Conservation (phyloP, 805 yeast species). For the Ogataea pini region DNA sequence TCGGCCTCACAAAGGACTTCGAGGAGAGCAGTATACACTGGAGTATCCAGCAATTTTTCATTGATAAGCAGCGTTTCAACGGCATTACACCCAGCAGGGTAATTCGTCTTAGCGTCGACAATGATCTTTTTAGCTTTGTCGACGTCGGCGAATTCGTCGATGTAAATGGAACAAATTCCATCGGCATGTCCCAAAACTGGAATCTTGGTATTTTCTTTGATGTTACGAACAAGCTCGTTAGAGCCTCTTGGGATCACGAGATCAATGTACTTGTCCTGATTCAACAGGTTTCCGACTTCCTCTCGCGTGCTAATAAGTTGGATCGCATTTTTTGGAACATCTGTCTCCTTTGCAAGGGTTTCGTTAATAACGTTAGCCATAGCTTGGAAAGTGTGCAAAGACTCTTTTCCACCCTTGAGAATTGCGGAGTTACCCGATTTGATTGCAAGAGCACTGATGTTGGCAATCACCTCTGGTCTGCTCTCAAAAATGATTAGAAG, state of each 20-base stretch:
- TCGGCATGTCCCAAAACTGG: constrained; percentile 99
- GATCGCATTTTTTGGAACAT: constrained; percentile 77
- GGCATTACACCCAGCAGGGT: constrained; percentile 99
- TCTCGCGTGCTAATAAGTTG: constrained; percentile 88
- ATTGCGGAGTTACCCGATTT: constrained; percentile 97
- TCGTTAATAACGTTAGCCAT: constrained; percentile 71
- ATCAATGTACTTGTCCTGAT: constrained; percentile 88
- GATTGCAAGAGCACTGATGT: constrained; percentile 91
- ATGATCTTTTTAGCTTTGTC: constrained; percentile 73
- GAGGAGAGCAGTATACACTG: constrained; percentile 21
- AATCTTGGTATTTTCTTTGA: constrained; percentile 85
- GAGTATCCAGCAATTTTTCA: constrained; percentile 36
- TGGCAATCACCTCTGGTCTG: constrained; percentile 98
- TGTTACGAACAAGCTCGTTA: constrained; percentile 82
- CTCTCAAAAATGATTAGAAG: constrained; percentile 90
- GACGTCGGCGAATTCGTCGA: constrained; percentile 76
- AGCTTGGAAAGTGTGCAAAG: constrained; percentile 76
- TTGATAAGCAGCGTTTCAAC: constrained; percentile 81
- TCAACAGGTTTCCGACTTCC: constrained; percentile 80
- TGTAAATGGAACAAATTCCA: constrained; percentile 89
- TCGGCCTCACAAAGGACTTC: constrained; percentile 53
- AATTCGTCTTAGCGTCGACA: constrained; percentile 89
- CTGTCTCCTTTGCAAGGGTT: constrained; percentile 56
- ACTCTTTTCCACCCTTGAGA: constrained; percentile 96
- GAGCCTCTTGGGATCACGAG: constrained; percentile 98